phyloP scores from a whole-genome alignment of 306 rosid species.

The Albizia julibrissin region DNA sequence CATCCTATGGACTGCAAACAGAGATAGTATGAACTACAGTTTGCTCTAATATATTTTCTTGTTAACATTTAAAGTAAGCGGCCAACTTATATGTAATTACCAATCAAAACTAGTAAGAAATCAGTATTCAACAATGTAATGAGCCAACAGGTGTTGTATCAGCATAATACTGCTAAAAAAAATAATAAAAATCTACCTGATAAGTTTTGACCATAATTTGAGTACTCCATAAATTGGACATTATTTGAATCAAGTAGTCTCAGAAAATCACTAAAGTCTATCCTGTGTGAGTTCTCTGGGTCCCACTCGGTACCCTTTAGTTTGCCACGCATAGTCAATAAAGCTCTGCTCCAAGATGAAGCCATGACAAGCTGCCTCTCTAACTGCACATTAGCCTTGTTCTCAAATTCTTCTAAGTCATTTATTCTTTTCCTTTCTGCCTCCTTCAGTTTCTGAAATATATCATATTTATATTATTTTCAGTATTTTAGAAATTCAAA shows the following conservation, averaged over 20 bases:
- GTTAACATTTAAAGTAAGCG: conserved; percentile 5
- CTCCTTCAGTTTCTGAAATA: conserved; percentile 73
- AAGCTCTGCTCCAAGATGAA: conserved; percentile 79
- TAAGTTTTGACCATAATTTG: conserved; percentile 86
- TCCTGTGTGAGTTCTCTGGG: conserved; percentile 86
- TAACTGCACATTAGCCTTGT: conserved; percentile 76
- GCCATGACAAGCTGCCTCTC: conserved; percentile 99
- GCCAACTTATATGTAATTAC: background rate
- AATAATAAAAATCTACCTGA: conserved; percentile 58
- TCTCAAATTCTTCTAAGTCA: conserved; percentile 79
- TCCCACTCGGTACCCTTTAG: conserved; percentile 92
- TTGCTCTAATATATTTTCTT: conserved; percentile 1
- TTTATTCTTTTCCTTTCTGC: conserved; percentile 69
- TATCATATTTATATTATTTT: conserved; percentile 17
- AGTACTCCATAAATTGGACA: conserved; percentile 86
- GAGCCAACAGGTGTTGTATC: conserved; percentile 6
- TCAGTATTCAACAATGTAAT: background rate
- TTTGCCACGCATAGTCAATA: conserved; percentile 76
- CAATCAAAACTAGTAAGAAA: background rate
- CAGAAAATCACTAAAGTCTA: conserved; percentile 81
- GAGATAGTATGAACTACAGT: background rate
- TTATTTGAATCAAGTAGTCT: conserved; percentile 74
- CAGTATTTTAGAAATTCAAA: conserved; percentile 25
- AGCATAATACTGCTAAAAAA: background rate
- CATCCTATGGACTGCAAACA: conserved; percentile 1